Base-by-base conservation (phyloP, 2,329 filamentous ascomycete species). In the Fusarium avenaceum region DNA sequence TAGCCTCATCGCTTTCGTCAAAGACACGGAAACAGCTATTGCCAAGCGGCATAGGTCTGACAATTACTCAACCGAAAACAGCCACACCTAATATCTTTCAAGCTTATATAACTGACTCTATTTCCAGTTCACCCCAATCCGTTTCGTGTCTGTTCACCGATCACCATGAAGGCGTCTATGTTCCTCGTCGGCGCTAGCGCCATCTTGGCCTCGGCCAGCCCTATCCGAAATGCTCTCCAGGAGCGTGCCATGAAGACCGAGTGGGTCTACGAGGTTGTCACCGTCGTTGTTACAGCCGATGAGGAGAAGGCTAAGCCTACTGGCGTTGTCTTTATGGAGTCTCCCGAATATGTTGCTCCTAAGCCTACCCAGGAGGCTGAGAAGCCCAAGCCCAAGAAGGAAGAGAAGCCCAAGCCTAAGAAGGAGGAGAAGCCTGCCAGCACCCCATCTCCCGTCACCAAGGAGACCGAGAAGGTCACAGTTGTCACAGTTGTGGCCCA, bases 81-180 rank as follows among this genome's bases (percentile, higher is more conserved):
- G 65, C 54, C 68, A 72, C 65, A 63, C 53, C 50, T 49, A 57
- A 50, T 54, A 44, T 56, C 30, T 32, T 28, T 28, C 49, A 50
- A 60, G 46, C 48, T 57, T 60, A 71, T 72, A 66, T 71, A 63
- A 65, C 74, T 74, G 46, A 74, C 71, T 44, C 32, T 38, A 44
- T 49, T 60, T 44, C 56, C 56, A 73, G 71, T 67, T 57, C 42
- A 61, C 43, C 51, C 39, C 58, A 53, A 43, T 63, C 57, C 43
- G 33, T 54, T 49, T 43, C 32, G 48, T 57, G 62, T 55, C 52
- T 64, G 46, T 59, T 52, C 47, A 62, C 63, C 64, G 48, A 63
- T 60, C 77, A 84, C 76, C 67, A 87, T 87, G 85, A 86, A 84
- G 80, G 77, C 81, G 46, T 83, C 84, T 48, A 62, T 82, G 57